Conservation (phyloP, 139 green algal species). For the Parachlorella kessleri region DNA sequence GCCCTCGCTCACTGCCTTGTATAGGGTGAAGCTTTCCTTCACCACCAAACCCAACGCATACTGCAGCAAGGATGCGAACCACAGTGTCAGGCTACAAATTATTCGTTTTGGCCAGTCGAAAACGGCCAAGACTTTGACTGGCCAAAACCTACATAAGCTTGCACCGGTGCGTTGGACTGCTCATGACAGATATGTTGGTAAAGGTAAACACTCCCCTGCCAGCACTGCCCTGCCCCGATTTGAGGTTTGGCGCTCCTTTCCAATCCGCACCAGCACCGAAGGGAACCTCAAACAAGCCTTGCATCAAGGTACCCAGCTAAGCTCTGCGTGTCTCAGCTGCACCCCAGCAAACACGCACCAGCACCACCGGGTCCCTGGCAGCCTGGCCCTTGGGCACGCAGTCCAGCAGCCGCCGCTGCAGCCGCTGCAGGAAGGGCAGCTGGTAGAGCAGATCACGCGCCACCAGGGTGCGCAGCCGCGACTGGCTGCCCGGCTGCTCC, state of each 20-base stretch:
- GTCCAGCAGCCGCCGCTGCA: slow-evolving; percentile 81
- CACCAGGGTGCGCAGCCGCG: slow-evolving; percentile 20
- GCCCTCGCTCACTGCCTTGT: slow-evolving; percentile 89
- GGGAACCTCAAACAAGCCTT: no score
- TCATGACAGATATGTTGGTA: neutral
- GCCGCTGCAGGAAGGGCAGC: slow-evolving; percentile 80
- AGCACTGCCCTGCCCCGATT: neutral
- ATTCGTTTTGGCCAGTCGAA: no score
- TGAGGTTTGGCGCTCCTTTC: no score
- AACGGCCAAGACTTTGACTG: no score
- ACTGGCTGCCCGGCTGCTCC: slow-evolving; percentile 35
- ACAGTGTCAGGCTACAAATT: no score
- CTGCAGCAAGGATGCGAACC: slow-evolving; percentile 9
- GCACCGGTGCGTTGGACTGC: neutral
- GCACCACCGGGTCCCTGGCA: slow-evolving; percentile 63
- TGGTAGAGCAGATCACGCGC: slow-evolving; percentile 73
- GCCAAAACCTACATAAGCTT: no score
- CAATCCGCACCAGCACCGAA: no score
- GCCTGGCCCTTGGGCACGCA: slow-evolving; percentile 83
- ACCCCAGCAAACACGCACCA: slow-evolving; percentile 31
- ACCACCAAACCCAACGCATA: slow-evolving; percentile 38
- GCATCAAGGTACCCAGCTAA: no score
- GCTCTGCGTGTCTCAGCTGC: no score
- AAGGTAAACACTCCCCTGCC: neutral
- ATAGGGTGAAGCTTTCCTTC: slow-evolving; percentile 58